Evolutionary conservation across 441 rosid genomes (phyloP).

Genomic region (Syzygium syzygioides): DNA sequence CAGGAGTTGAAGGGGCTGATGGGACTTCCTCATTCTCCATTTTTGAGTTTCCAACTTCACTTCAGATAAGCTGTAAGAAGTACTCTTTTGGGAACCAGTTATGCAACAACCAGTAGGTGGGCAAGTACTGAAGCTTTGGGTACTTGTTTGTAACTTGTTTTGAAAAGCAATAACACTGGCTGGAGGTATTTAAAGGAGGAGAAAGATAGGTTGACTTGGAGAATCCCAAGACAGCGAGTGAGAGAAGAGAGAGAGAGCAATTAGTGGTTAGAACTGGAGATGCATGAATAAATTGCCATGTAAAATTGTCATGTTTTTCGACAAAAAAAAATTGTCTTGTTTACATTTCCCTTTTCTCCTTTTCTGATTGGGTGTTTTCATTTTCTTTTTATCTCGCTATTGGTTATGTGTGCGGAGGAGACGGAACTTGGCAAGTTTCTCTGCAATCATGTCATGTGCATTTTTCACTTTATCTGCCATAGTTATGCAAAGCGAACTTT

Average conservation of each 20-base stretch:
- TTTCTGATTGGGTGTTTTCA: neutral
- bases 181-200: neutral
- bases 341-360: neutral
- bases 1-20: slow-evolving; percentile 78
- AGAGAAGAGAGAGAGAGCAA: neutral
- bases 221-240: neutral
- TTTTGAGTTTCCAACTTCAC: neutral
- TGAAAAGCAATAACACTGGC: neutral
- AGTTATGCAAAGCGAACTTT: neutral
- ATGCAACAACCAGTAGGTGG: neutral
- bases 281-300: neutral
- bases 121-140: neutral
- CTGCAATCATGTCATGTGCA: neutral
- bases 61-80: neutral
- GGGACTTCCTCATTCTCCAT: slow-evolving; percentile 70
- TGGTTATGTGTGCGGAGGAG: neutral
- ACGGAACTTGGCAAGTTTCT: neutral
- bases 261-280: neutral
- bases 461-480: neutral
- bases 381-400: neutral
- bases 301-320: neutral
- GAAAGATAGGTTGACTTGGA: neutral
- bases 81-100: neutral
- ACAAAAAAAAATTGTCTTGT: neutral
- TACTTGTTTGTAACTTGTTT: neutral